Evolutionary conservation across 1,284 basidiomycete species (phyloP).

Genomic region (Agroathelia rolfsii): DNA sequence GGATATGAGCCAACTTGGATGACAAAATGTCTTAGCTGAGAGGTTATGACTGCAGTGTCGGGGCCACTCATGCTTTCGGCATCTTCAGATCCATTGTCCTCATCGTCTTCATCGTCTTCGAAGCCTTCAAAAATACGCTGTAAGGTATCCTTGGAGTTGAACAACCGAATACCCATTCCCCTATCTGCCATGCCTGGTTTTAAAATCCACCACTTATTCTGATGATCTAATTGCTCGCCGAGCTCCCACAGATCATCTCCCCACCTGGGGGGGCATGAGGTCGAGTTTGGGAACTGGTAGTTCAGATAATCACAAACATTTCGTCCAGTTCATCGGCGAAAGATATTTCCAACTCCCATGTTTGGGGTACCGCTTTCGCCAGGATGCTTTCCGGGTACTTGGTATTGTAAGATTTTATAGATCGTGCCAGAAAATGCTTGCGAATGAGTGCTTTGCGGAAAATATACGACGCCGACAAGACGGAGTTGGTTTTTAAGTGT

Average conservation of each 20-base stretch:
- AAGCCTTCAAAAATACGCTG: conserved; percentile 79
- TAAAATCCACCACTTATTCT: conserved; percentile 77
- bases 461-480: conserved; percentile 78
- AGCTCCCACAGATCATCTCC: conserved; percentile 91
- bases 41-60: conserved; percentile 61
- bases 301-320: too few species aligned
- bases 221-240: conserved; percentile 45
- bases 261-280: too few species aligned
- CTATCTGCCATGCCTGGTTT: conserved; percentile 98
- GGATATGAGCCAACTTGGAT: conserved; percentile 60
- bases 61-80: too few species aligned
- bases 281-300: too few species aligned
- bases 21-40: conserved; percentile 93
- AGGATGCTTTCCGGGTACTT: conserved; percentile 61
- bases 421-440: conserved; percentile 86
- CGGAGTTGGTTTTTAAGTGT: conserved; percentile 30
- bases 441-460: conserved; percentile 92
- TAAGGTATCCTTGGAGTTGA: conserved; percentile 71
- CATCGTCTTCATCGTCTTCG: conserved; percentile 47
- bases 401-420: conserved; percentile 62
- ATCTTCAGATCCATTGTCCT: conserved; percentile 20
- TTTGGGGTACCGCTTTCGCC: conserved; percentile 54
- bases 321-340: conserved; percentile 96
- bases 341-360: conserved; percentile 84
- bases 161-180: conserved; percentile 90